These are phyloP conservation scores for Sporothrix pseudoabietina DNA, from an alignment of 2,329 filamentous ascomycete species.

Conservation along the genomic window DNA sequence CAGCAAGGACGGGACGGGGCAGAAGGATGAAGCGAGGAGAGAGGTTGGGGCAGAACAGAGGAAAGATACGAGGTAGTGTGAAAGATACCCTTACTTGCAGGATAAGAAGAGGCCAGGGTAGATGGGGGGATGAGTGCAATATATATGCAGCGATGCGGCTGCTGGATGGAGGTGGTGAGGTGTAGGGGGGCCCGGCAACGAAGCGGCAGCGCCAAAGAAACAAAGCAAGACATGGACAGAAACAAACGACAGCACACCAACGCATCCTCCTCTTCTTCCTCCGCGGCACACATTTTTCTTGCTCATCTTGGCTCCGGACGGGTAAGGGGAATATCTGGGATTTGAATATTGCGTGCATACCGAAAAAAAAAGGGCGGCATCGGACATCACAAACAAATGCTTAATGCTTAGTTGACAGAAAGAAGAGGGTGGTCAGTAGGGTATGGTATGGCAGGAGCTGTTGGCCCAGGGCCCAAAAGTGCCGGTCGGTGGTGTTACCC, in stretches of 20 bases:
- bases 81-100: background rate
- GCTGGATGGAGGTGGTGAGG: background rate
- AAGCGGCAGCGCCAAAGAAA: background rate
- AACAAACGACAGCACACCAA: background rate
- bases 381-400: background rate
- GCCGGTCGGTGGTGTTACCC: slow-evolving; percentile 15
- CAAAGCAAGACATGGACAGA: background rate
- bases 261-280: background rate
- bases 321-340: background rate
- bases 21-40: slow-evolving; percentile 16
- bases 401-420: too few species aligned
- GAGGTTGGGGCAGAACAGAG: background rate
- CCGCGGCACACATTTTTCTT: background rate
- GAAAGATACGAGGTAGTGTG: background rate
- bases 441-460: background rate
- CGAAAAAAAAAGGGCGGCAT: background rate
- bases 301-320: background rate
- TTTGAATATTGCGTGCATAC: background rate
- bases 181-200: background rate
- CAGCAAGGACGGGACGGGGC: background rate
- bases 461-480: slow-evolving; percentile 5
- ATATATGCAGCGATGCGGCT: slow-evolving; percentile 25
- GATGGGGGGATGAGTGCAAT: background rate
- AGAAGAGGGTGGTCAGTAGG: background rate
- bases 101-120: slow-evolving; percentile 5